phyloP scores from a whole-genome alignment of 305 asterid species.

The Fraxinus latifolia region DNA sequence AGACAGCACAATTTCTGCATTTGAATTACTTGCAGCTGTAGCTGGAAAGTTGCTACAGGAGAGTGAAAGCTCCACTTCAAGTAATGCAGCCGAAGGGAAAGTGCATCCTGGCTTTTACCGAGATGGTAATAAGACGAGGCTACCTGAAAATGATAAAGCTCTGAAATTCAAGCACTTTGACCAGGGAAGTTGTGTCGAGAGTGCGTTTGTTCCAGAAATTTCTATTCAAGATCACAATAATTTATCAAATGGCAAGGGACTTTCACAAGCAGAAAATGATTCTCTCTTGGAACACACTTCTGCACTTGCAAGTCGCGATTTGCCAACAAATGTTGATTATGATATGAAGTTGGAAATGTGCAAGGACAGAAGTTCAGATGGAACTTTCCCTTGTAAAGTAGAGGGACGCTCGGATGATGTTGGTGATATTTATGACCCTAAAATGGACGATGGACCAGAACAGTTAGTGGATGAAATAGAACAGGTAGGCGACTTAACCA shows the following conservation, averaged over 20 bases:
- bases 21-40: conserved; percentile 83
- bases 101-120: conserved; percentile 26
- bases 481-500: conserved; percentile 41
- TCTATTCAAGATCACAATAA: conserved; percentile 37
- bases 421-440: conserved; percentile 31
- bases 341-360: conserved; percentile 44
- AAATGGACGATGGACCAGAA: conserved; percentile 34
- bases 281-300: conserved; percentile 45
- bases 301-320: conserved; percentile 35
- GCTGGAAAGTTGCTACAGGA: conserved; percentile 78
- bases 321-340: conserved; percentile 43
- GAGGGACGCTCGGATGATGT: conserved; percentile 25
- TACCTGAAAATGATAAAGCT: conserved; percentile 38
- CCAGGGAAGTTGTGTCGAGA: conserved; percentile 83
- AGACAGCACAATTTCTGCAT: conserved; percentile 60
- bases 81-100: conserved; percentile 56
- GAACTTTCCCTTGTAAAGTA: conserved; percentile 23
- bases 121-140: conserved; percentile 33
- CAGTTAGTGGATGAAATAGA: conserved; percentile 37
- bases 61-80: conserved; percentile 73
- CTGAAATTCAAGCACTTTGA: conserved; percentile 55
- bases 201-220: conserved; percentile 52
- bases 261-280: conserved; percentile 39
- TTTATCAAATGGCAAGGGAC: conserved; percentile 31
- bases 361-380: conserved; percentile 31